Conservation (phyloP, 805 yeast genomes). For the Pichia eremophila region DNA sequence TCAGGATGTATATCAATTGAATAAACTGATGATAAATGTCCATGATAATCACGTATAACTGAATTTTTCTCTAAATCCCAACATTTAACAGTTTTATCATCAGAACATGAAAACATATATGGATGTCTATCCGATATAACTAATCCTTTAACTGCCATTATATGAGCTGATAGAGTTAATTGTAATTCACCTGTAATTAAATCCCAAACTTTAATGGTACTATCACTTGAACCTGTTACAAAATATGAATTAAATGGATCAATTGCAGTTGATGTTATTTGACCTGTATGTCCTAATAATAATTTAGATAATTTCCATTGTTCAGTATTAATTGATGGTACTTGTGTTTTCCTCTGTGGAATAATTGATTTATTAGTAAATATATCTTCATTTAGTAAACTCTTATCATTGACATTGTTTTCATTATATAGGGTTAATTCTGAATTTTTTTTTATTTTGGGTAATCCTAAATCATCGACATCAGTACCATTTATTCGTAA, state of each 20-base stretch:
- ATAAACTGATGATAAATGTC: conserved; percentile 86
- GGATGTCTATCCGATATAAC: conserved; percentile 71
- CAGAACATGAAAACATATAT: conserved; percentile 84
- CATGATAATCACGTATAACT: conserved; percentile 81
- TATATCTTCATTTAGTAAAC: conserved; percentile 11
- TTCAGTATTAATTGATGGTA: conserved; percentile 14
- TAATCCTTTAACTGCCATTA: conserved; percentile 77
- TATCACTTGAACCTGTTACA: conserved; percentile 84
- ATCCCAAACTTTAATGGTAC: conserved; percentile 89
- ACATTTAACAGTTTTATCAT: conserved; percentile 85
- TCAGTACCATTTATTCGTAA: conserved; percentile 8
- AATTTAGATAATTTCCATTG: conserved; percentile 68
- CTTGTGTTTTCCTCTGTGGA: conserved; percentile 10
- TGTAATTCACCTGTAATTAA: conserved; percentile 59
- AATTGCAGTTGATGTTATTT: conserved; percentile 74
- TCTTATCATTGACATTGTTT: background rate
- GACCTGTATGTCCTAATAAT: conserved; percentile 84
- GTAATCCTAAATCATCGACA: conserved; percentile 9
- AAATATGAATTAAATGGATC: conserved; percentile 90
- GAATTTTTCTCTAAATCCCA: conserved; percentile 92
- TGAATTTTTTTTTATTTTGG: conserved; percentile 1
- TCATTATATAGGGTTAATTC: conserved; percentile 11
- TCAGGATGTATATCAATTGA: conserved; percentile 82
- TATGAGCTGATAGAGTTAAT: conserved; percentile 81
- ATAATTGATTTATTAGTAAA: conserved; percentile 20